These are phyloP conservation scores for Proliferodiscus dingleyae DNA, from an alignment of 2,329 filamentous ascomycete genomes.

Conservation along the genomic window DNA sequence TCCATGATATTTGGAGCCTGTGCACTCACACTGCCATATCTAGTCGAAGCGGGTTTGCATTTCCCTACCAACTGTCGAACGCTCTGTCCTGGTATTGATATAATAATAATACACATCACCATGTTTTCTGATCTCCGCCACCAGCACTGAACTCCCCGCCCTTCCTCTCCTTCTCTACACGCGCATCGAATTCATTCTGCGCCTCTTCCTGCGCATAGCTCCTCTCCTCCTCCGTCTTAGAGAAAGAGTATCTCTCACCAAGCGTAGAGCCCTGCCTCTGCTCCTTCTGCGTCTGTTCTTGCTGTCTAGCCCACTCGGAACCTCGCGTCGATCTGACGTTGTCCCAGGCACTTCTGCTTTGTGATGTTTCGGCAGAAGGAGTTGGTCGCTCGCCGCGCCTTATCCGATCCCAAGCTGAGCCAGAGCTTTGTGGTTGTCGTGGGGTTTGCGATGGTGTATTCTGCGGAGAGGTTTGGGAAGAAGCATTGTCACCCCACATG, in stretches of 20 bases:
- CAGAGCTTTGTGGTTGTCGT: slow-evolving; percentile 10
- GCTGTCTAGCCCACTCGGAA: slow-evolving; percentile 13
- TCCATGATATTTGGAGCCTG: too few species aligned
- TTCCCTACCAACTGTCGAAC: too few species aligned
- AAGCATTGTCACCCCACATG: slow-evolving; percentile 28
- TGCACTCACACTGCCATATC: too few species aligned
- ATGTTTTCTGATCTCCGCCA: slow-evolving; percentile 22
- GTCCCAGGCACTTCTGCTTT: neutral
- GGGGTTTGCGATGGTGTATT: slow-evolving; percentile 15
- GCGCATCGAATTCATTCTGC: slow-evolving; percentile 32
- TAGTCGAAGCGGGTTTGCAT: too few species aligned
- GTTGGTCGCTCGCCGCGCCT: slow-evolving; percentile 19
- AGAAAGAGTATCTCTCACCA: slow-evolving; percentile 24
- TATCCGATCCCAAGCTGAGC: slow-evolving; percentile 32
- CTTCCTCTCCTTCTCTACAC: slow-evolving; percentile 29
- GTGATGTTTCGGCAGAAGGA: neutral
- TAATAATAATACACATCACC: slow-evolving; percentile 13
- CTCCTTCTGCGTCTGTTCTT: slow-evolving; percentile 5
- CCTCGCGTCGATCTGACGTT: neutral
- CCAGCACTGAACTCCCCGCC: slow-evolving; percentile 27
- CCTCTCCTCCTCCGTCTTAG: slow-evolving; percentile 20
- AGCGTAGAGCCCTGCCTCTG: slow-evolving; percentile 7
- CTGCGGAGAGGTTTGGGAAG: slow-evolving; percentile 23
- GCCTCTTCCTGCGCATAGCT: slow-evolving; percentile 22
- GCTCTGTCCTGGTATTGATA: too few species aligned